A percentile compares a stretch with the other conserved stretches of the same genome.
Evolutionary conservation across 208 protist genomes (phyloP).

Genomic region (Trypanosomatidae sp.): DNA sequence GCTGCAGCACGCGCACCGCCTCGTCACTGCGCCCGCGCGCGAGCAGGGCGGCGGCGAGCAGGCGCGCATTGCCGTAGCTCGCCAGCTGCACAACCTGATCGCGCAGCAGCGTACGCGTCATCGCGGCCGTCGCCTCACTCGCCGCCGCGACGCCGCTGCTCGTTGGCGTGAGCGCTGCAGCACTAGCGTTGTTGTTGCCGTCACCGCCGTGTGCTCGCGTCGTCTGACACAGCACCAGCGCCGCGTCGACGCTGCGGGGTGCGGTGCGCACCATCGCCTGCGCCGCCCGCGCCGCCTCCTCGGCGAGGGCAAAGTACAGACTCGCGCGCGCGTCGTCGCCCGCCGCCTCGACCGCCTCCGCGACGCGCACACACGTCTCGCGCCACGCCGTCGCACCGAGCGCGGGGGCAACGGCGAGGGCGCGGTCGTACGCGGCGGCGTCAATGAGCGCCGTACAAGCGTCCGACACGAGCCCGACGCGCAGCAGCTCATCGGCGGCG

Average conservation of each 20-base stretch:
- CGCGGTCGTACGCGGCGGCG: conserved; percentile 79
- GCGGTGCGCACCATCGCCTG: conserved; percentile 27
- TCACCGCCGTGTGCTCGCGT: conserved; percentile 32
- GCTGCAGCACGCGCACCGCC: conserved; percentile 39
- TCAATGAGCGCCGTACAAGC: conserved; percentile 79
- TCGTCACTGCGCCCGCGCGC: conserved; percentile 51
- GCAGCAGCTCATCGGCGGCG: conserved; percentile 55
- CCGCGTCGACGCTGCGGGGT: conserved; percentile 14
- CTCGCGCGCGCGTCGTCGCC: conserved; percentile 39
- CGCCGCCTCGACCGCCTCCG: conserved; percentile 46
- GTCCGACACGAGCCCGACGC: conserved; percentile 54
- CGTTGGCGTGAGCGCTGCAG: neutral
- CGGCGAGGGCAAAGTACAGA: conserved; percentile 67
- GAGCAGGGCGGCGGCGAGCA: conserved; percentile 49
- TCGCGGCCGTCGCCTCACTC: too few relatives aligned
- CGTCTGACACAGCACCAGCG: conserved; percentile 39
- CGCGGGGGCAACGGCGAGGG: conserved; percentile 74
- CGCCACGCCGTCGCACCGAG: conserved; percentile 84
- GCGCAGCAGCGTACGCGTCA: too few relatives aligned
- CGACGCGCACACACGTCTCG: conserved; percentile 41
- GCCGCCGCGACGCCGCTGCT: too few relatives aligned
- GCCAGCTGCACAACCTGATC: too few relatives aligned
- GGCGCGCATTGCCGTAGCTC: conserved; percentile 36
- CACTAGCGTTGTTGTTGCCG: conserved; percentile 3
- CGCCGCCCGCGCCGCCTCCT: conserved; percentile 56